These are phyloP conservation scores for Paratinospora sagittata DNA, from an alignment of 164 flowering plant genomes.

Conservation along the genomic window DNA sequence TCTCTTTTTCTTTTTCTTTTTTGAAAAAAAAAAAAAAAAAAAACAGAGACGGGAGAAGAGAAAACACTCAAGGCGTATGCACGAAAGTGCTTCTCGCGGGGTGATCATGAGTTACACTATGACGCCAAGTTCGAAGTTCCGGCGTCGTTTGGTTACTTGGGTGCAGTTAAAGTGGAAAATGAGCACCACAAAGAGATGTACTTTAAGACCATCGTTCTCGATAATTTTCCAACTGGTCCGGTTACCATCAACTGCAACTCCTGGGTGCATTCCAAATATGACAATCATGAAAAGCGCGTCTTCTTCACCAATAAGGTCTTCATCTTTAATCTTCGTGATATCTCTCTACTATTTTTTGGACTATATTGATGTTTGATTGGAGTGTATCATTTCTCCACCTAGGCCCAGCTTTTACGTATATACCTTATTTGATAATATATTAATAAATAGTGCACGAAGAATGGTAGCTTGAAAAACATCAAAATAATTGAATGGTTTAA, in stretches of 20 bases:
- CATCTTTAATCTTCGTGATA: neutral
- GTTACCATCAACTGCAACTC: slow-evolving; percentile 36
- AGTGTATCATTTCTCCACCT: no score
- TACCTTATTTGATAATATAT: no score
- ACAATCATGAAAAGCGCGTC: slow-evolving; percentile 40
- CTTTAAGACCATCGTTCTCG: slow-evolving; percentile 31
- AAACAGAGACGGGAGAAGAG: slow-evolving; percentile 28
- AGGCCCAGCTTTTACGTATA: no score
- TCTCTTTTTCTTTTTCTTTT: neutral
- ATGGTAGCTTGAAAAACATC: no score
- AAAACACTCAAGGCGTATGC: slow-evolving; percentile 37
- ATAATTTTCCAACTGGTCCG: slow-evolving; percentile 34
- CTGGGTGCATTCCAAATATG: slow-evolving; percentile 49
- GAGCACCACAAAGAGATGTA: slow-evolving; percentile 53
- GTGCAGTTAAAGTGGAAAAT: slow-evolving; percentile 50
- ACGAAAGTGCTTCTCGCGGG: neutral
- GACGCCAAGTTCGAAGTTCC: slow-evolving; percentile 34
- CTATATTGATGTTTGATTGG: no score
- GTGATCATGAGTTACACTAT: slow-evolving; percentile 26
- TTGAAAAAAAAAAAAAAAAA: no score
- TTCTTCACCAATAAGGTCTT: slow-evolving; percentile 51
- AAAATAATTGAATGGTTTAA: no score
- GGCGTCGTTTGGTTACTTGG: slow-evolving; percentile 43
- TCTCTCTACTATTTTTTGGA: no score
- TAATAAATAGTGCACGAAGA: no score